phyloP scores from a whole-genome alignment of 768 basidiomycete species.

The Obba rivulosa region DNA sequence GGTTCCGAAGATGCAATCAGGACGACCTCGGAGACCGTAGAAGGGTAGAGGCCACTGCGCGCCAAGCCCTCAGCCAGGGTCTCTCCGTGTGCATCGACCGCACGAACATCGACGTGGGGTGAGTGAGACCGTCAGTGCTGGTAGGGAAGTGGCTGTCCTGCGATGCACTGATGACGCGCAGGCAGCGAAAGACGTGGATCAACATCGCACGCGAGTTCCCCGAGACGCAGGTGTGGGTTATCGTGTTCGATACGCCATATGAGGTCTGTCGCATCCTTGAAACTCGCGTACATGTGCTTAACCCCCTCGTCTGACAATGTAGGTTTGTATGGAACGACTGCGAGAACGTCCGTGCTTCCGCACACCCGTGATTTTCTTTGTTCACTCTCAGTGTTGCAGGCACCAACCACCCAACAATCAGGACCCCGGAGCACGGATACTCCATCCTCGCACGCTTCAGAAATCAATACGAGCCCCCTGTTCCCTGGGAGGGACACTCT shows the following conservation, averaged over 20 bases:
- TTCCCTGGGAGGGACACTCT: slow-evolving; percentile 58
- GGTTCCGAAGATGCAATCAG: slow-evolving; percentile 70
- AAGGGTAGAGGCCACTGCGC: slow-evolving; percentile 56
- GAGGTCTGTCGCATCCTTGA: slow-evolving; percentile 37
- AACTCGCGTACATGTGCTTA: not conserved
- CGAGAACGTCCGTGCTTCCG: slow-evolving; percentile 42
- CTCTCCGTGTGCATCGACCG: slow-evolving; percentile 75
- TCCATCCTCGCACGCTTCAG: slow-evolving; percentile 62
- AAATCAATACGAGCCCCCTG: slow-evolving; percentile 52
- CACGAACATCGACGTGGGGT: slow-evolving; percentile 69
- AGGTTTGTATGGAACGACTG: slow-evolving; percentile 63
- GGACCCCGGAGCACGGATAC: slow-evolving; percentile 49
- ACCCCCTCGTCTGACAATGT: too few relatives aligned
- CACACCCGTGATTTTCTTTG: not conserved
- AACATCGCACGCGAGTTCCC: slow-evolving; percentile 64
- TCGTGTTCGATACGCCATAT: slow-evolving; percentile 76
- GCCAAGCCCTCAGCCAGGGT: slow-evolving; percentile 47
- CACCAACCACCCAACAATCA: slow-evolving; percentile 73
- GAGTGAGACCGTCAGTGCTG: slow-evolving; percentile 9
- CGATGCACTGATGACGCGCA: slow-evolving; percentile 20
- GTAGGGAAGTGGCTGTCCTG: not conserved
- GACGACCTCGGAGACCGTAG: slow-evolving; percentile 61
- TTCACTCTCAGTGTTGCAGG: slow-evolving; percentile 35
- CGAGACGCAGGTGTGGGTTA: slow-evolving; percentile 59
- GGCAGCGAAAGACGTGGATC: slow-evolving; percentile 73